Evolutionary conservation across 306 rosid genomes (phyloP), one percentile per base, ranked within the genome.

Genomic region (Leucaena leucocephala): DNA sequence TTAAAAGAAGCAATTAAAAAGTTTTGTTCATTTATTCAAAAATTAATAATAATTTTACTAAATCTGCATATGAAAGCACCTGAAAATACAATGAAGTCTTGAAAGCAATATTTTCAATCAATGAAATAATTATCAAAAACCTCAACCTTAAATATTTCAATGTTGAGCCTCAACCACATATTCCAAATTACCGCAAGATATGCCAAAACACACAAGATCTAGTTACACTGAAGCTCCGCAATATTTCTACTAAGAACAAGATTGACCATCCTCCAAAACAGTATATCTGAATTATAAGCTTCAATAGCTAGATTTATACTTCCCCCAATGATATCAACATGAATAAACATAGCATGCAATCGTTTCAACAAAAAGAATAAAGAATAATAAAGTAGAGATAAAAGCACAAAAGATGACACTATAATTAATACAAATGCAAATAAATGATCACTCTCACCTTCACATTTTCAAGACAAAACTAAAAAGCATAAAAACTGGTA

Each of bases 381-480:
- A 21, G 0, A 40, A 39, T 38, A 38, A 27, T 36, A 66, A 65
- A 72, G n/a, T 50, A 63, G 16, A 48, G 57, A 34, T 6, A 35
- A 50, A 44, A 63, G 36, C 49, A 72, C 57, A 77, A 58, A 76
- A 68, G 50, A 14, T 7, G 54, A 57, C 36, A 39, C 11, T 45
- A 68, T 36, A 33, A 50, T 54, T 48, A 55, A 34, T 54, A 43
- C 12, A 50, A 72, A 19, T 27, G 27, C 27, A 27, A 27, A 27
- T 27, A 27, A 27, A 27, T 27, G 27, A 27, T 27, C 27, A 27
- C 27, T 27, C 27, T 27, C 27, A 27, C 76, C 22, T 72, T 45
- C 46, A 35, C 61, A 46, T 19, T 74, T 80, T 46, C 69, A 79
- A 63, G 49, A 65, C 40, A 83, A 75, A 33, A 75, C 66, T 19